Evolutionary conservation across 495 filamentous ascomycete species (phyloP).

Genomic region (Penicillium ochrochloron): DNA sequence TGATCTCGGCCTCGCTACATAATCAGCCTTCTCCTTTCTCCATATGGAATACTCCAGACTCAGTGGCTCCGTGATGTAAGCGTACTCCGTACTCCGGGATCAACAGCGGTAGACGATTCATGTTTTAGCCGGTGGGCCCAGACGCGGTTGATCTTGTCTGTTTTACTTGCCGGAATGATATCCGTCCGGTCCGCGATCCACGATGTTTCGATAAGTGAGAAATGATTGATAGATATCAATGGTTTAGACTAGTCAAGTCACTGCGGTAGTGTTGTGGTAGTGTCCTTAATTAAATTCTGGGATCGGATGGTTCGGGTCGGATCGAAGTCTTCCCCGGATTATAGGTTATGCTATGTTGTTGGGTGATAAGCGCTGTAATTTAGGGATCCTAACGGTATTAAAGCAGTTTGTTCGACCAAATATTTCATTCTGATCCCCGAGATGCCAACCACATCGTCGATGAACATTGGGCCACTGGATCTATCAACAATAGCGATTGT

Average conservation of each 20-base stretch:
- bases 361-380: not conserved
- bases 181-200: not conserved
- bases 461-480: not conserved
- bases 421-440: not conserved
- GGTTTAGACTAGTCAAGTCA: too few species aligned
- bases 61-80: too few species aligned
- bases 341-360: not conserved
- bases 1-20: not conserved
- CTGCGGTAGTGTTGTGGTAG: too few species aligned
- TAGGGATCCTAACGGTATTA: not conserved
- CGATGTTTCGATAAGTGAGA: not conserved
- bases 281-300: too few species aligned
- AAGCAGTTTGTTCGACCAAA: too few species aligned
- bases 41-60: not conserved
- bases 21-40: not conserved
- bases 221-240: not conserved
- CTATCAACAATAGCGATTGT: not conserved
- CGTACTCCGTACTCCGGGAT: not conserved
- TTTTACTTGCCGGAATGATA: not conserved
- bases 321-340: not conserved
- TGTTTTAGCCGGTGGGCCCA: slow-evolving; percentile 8
- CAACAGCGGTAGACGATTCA: slow-evolving; percentile 11
- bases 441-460: too few species aligned
- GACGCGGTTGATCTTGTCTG: slow-evolving; percentile 6
- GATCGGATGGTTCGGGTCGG: too few species aligned